phyloP scores from a whole-genome alignment of 2,329 filamentous ascomycete genomes.

The Neopestalotiopsis clavispora region DNA sequence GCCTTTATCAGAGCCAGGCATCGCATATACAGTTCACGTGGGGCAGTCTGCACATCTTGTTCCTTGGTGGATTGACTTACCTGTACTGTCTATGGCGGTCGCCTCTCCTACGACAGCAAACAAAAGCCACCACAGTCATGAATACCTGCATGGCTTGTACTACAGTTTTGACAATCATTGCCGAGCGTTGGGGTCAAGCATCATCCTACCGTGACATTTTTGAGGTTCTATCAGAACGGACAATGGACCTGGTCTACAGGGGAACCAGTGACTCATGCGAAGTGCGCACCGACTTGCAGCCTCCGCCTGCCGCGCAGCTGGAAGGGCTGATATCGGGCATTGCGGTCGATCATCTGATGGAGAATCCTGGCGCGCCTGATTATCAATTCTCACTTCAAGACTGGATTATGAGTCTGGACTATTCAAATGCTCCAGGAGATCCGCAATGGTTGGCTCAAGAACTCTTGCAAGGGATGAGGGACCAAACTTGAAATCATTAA shows the following conservation, averaged over 20 bases:
- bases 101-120: conserved; percentile 20
- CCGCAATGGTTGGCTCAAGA: conserved; percentile 29
- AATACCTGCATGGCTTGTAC: conserved; percentile 35
- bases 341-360: not conserved
- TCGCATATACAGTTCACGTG: conserved; percentile 19
- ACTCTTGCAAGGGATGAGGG: conserved; percentile 23
- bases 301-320: not conserved
- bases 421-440: conserved; percentile 23
- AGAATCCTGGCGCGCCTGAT: not conserved
- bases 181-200: conserved; percentile 35
- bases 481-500: conserved; percentile 6
- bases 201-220: conserved; percentile 40
- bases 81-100: conserved; percentile 40
- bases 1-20: conserved; percentile 24
- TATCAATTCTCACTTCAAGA: conserved; percentile 22
- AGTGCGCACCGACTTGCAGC: not conserved
- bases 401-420: conserved; percentile 26
- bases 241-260: conserved; percentile 28
- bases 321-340: not conserved
- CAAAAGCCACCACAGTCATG: conserved; percentile 26
- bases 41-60: conserved; percentile 19
- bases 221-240: conserved; percentile 31
- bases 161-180: conserved; percentile 36
- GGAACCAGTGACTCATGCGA: conserved; percentile 16
- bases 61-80: conserved; percentile 23